Conservation (phyloP, 2,329 filamentous ascomycete species). For the Diaporthe ampelina region DNA sequence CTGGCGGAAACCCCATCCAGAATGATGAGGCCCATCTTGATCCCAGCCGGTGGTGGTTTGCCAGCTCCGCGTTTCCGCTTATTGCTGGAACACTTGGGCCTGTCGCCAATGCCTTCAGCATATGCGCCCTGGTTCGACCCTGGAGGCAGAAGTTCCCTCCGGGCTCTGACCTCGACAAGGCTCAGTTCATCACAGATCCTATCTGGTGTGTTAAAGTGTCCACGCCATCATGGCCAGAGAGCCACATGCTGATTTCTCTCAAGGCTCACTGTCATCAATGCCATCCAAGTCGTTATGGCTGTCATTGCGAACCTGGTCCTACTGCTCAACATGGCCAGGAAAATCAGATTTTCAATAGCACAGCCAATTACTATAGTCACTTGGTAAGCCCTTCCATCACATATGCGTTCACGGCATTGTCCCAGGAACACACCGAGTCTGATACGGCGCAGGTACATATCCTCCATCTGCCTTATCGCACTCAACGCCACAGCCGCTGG, state of each 20-base stretch:
- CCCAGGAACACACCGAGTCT: not conserved
- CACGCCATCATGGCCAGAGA: not conserved
- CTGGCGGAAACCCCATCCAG: slow-evolving; percentile 44
- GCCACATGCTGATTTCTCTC: not conserved
- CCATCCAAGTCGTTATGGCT: slow-evolving; percentile 81
- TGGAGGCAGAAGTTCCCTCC: slow-evolving; percentile 76
- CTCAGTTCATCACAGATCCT: slow-evolving; percentile 74
- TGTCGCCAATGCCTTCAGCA: slow-evolving; percentile 88
- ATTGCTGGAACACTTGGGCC: slow-evolving; percentile 88
- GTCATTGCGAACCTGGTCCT: slow-evolving; percentile 85
- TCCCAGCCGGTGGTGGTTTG: slow-evolving; percentile 74
- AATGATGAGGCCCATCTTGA: slow-evolving; percentile 59
- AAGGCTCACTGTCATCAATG: slow-evolving; percentile 82
- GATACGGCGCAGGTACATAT: slow-evolving; percentile 65
- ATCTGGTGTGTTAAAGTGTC: slow-evolving; percentile 66
- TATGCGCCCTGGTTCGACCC: slow-evolving; percentile 84
- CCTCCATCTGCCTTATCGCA: slow-evolving; percentile 74
- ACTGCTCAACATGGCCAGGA: slow-evolving; percentile 87
- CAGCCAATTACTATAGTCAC: slow-evolving; percentile 86
- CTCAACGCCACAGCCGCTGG: slow-evolving; percentile 77
- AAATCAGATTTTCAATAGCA: slow-evolving; percentile 84
- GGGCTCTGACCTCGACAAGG: slow-evolving; percentile 61
- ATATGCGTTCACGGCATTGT: slow-evolving; percentile 49
- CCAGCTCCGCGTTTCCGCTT: slow-evolving; percentile 78
- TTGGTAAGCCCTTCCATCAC: slow-evolving; percentile 76